Evolutionary conservation across 2,329 filamentous ascomycete species (phyloP), one percentile per base, ranked within the genome.

Genomic region (Fusarium chlamydosporum): DNA sequence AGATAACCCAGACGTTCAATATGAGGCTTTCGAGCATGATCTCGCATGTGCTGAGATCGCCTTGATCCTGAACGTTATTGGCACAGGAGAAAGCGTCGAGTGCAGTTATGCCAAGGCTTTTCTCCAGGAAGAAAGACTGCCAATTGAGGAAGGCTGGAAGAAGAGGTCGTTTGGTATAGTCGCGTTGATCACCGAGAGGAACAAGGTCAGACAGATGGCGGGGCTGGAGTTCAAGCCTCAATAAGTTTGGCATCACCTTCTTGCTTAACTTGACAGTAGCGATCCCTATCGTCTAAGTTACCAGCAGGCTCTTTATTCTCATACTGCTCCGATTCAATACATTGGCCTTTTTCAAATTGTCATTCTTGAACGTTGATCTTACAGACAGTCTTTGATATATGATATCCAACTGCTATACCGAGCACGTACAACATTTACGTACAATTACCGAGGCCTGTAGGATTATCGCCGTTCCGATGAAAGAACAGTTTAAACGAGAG

Each of bases 41-140:
- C 56, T 74, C 20, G 60, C 65, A 1, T 74, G 69, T 16, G 56
- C 60, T 26, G 71, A 74, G 41, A 72, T 74, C 38, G 61, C 69
- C 2, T 60, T 74, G 6, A 40, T 74, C 13, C 60, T 74, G 11
- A 62, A 66, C 13, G 57, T 71, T 4, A 63, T 74, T 31, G 72
- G 72, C 2, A 65, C 66, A 26, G 70, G 71, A 9, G 45, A 62
- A 0, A 53, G 42, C 9, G 33, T 72, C 8, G 43, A 40, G 9
- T 71, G 68, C n/a, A 54, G 31, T 7, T 71, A 69, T 42, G 61
- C 61, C 20, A 55, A 42, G 29, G 68, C 68, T 4, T 69, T 71
- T 40, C 55, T 69, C 16, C 38, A 54, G n/a, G 68, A 71, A 51
- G 68, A 71, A 53, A 60, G 68, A 20, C 11, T 71, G 13, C 68